phyloP scores from a whole-genome alignment of 1,284 basidiomycete species.

The Trametes pubescens region DNA sequence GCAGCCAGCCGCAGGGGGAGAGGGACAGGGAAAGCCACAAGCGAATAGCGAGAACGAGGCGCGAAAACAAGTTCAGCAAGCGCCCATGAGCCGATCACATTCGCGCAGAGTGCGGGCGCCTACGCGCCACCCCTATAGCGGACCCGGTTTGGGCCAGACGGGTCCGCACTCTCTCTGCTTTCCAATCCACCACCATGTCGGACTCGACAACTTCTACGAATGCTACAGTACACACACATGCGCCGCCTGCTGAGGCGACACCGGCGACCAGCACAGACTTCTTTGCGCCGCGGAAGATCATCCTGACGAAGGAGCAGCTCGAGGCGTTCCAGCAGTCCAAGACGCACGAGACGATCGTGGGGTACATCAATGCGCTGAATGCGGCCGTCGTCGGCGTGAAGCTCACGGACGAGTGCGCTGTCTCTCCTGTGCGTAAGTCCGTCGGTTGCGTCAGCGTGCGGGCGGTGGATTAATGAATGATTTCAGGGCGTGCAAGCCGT shows the following conservation, averaged over 20 bases:
- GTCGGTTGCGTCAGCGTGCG: neutral
- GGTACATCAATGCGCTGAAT: slow-evolving; percentile 84
- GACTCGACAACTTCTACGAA: neutral
- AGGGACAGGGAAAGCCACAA: neutral
- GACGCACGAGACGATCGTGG: slow-evolving; percentile 76
- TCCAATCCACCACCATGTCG: slow-evolving; percentile 25
- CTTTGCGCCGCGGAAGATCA: slow-evolving; percentile 68
- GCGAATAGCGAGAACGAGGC: neutral
- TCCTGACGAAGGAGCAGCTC: slow-evolving; percentile 84
- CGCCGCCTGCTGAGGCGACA: neutral
- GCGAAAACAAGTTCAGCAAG: slow-evolving; percentile 16
- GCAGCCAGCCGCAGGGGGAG: neutral
- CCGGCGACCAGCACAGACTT: slow-evolving; percentile 9
- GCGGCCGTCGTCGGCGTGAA: slow-evolving; percentile 80
- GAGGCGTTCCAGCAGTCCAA: slow-evolving; percentile 82
- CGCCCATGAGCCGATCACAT: slow-evolving; percentile 17
- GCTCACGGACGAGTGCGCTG: slow-evolving; percentile 69
- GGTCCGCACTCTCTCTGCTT: neutral
- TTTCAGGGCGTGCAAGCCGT: slow-evolving; percentile 69
- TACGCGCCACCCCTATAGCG: slow-evolving; percentile 2
- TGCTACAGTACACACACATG: neutral
- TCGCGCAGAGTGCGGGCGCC: slow-evolving; percentile 6
- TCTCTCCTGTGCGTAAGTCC: slow-evolving; percentile 60
- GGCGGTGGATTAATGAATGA: neutral
- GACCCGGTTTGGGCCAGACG: slow-evolving; percentile 4